Evolutionary conservation across 2,329 filamentous ascomycete species (phyloP), one percentile per base, ranked within the genome.

Genomic region (Botrytis byssoidea): DNA sequence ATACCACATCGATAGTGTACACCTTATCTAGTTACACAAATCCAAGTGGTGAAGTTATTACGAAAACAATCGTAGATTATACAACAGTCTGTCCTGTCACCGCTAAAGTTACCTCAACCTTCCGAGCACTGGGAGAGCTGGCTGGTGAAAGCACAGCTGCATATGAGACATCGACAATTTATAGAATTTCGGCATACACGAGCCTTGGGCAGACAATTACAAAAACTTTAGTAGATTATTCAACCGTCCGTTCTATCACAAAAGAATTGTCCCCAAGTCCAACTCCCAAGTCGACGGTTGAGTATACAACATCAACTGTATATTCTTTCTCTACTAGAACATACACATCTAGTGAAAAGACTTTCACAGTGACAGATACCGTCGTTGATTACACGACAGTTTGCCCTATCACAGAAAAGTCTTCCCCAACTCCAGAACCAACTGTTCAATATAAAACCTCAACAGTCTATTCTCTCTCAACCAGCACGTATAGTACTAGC

Each of bases 371-470:
- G 8, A 69, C 66, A 32, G 37, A 57, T 44, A 59, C 51, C 57
- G 66, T 69, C 18, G 48, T 59, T 42, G 46, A 40, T 16, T 32
- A 48, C 9, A 51, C 42, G 12, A 51, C 64, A 25, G 20, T 48
- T 32, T 66, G 14, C 42, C 25, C 40, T n/a, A 32, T 55, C 8
- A 57, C 46, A 51, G 22, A 4, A 51, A 51, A 51, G 10, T 51
- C 46, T 12, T 12, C 22, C 22, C 32, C 32, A 16, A 29, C 22
- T 12, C 46, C 29, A 16, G 14, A 25, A 51, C 22, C 65, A 32
- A 44, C n/a, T 9, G 40, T 65, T 16, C 10, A 68, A 68, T 68
- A 68, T 37, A 68, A 32, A n/a, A 68, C 46, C 12, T 68, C 65
- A 48, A 51, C 46, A 25, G 46, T 68, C 29, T 68, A 68, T 40